Percentiles rank a stretch among this genome's conserved stretches.
Conservation (phyloP, 805 yeast species). For the Millerago galiae region DNA sequence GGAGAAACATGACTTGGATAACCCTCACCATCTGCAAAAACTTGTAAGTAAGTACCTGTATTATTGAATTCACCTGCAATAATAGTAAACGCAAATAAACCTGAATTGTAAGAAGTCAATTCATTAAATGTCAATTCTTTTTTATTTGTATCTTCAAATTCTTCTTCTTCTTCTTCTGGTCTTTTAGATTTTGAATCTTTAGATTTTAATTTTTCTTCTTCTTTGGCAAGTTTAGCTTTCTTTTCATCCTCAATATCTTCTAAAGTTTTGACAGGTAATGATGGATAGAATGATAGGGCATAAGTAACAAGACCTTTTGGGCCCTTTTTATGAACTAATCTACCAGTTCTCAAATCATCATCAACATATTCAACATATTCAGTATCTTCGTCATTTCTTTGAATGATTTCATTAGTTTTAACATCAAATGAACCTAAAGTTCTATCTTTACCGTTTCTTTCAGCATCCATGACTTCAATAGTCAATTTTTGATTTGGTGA, state of each 20-base stretch:
- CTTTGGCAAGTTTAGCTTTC: slow-evolving; percentile 29
- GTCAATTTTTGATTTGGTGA: slow-evolving; percentile 78
- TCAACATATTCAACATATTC: slow-evolving; percentile 52
- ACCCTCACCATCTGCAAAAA: slow-evolving; percentile 70
- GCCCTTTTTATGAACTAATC: slow-evolving; percentile 69
- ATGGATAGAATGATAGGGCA: slow-evolving; percentile 76
- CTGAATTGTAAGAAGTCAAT: slow-evolving; percentile 55
- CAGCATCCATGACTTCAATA: slow-evolving; percentile 89
- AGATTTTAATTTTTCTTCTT: slow-evolving; percentile 5
- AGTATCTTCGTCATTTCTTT: slow-evolving; percentile 50
- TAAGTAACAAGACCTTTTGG: slow-evolving; percentile 77
- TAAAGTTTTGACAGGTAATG: slow-evolving; percentile 69
- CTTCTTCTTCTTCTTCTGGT: slow-evolving; percentile 32
- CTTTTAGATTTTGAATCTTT: slow-evolving; percentile 36
- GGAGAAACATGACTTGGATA: slow-evolving; percentile 57
- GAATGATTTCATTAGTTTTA: slow-evolving; percentile 58
- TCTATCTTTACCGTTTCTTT: slow-evolving; percentile 72
- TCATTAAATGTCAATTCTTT: slow-evolving; percentile 52
- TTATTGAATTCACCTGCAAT: slow-evolving; percentile 50
- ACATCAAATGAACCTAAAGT: slow-evolving; percentile 79
- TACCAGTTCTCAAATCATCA: slow-evolving; percentile 49
- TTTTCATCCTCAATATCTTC: slow-evolving; percentile 61
- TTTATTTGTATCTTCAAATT: slow-evolving; percentile 30
- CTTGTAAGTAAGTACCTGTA: slow-evolving; percentile 61
- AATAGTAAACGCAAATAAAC: slow-evolving; percentile 68